Base-by-base conservation (phyloP, 768 basidiomycete genomes). In the Pleurotus sapidus region DNA sequence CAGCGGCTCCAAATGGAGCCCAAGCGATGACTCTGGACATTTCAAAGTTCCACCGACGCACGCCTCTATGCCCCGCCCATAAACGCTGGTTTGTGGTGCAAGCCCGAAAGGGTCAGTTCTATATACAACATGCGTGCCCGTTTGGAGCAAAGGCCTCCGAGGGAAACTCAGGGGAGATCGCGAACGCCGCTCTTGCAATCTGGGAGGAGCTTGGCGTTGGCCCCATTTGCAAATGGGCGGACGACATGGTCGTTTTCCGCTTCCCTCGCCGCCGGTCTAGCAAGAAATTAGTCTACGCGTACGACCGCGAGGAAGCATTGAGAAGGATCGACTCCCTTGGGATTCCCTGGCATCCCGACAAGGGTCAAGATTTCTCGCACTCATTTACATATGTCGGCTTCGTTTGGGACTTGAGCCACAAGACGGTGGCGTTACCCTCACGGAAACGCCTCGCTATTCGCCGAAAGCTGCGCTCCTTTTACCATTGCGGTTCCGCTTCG, bases 1-100 rank as follows among this genome's bases (percentile, higher is more conserved):
- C 65, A 8, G 7, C 5, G 0, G 65, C 69, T 0, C 74, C 75
- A 2, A 53, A 56, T 0, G 72, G 73, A 1, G 59, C 71, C 0
- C 62, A 69, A 40, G 74, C 66, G 0, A 63, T 68, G 5, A 61
- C 67, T 0, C 65, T 71, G 27, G 72, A 74, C 49, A 61, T 73
- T 15, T 62, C 63, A 25, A 48, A 63, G 4, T 65, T 68, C n/a
- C 65, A 70, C 54, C 63, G 69, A 24, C 65, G 61, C 4, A 59
- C 63, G 6, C 73, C 72, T 2, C 54, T 69, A 4, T 45, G 39
- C 15, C 70, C 72, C 0, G 55, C 59, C 20, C 66, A 74, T 34
- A 70, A 72, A 34, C 46, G 55, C 3, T 50, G 49, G 49, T 62
- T 39, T 24, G 46, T 63, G 12, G 59, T 67, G 3, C 59, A 67